These are phyloP conservation scores for Polytrichum formosum DNA, from an alignment of 225 moss, liverwort and hornwort genomes.

Conservation along the genomic window DNA sequence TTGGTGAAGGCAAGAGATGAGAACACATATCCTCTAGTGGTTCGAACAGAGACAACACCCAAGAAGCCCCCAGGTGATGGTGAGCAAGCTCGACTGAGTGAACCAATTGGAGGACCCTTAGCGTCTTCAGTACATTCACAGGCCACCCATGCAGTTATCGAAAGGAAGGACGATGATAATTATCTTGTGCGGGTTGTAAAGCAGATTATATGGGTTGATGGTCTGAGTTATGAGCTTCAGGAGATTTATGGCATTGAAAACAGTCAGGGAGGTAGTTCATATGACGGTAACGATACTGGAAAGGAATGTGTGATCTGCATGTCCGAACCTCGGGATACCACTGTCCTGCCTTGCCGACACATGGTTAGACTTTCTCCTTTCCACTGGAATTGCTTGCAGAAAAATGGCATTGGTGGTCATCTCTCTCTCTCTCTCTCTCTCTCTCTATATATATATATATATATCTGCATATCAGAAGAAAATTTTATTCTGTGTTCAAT, in stretches of 20 bases:
- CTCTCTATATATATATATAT: background rate
- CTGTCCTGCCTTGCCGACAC: conserved; percentile 93
- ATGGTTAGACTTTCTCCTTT: conserved; percentile 54
- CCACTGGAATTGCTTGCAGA: background rate
- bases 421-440: background rate
- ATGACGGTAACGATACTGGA: conserved; percentile 68
- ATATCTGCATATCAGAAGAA: background rate
- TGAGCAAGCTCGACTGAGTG: conserved; percentile 27
- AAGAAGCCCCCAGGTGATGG: conserved; percentile 45
- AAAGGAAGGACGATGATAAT: conserved; percentile 69
- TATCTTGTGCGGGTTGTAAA: conserved; percentile 76
- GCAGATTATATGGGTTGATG: conserved; percentile 86
- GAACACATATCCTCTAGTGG: conserved; percentile 68
- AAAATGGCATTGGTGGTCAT: background rate
- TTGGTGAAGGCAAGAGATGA: conserved; percentile 56
- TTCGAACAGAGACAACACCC: conserved; percentile 77
- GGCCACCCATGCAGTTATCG: conserved; percentile 80
- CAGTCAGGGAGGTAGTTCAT: conserved; percentile 51
- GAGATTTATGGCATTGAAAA: conserved; percentile 96
- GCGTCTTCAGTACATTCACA: conserved; percentile 78
- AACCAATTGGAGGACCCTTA: conserved; percentile 58
- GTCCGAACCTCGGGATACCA: conserved; percentile 96
- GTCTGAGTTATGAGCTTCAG: conserved; percentile 78
- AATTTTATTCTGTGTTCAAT: background rate
- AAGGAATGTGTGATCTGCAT: conserved; percentile 98